Evolutionary conservation across 2,329 filamentous ascomycete species (phyloP), one percentile per base, ranked within the genome.

Genomic region (Fusarium albidum): DNA sequence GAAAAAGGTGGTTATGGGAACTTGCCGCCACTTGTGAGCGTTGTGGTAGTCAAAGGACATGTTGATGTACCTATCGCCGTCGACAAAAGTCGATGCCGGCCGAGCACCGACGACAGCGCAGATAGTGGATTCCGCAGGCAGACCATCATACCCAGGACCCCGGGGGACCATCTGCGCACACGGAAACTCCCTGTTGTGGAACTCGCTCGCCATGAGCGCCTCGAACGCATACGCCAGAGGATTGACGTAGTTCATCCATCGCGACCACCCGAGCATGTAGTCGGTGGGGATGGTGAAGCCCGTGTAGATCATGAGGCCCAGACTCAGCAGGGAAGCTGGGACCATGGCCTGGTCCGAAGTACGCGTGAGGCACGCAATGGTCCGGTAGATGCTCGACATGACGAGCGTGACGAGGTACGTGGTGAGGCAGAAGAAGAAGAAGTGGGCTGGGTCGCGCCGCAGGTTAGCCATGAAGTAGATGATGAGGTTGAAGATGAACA

Each of bases 391-490:
- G 1, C 55, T 60, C 0, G 69, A 71, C 69, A 71, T 69, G 37
- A 64, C 58, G 0, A 71, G 50, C 0, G 68, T 68, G 2, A 66
- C 61, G 1, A 68, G 49, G 48, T 81, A 80, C 0, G 73, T 73
- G 6, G 69, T 59, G 13, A 78, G 68, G 56, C 79, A 77, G 68
- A 77, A 82, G 58, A 74, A 79, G 66, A 81, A 81, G 65, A 80
- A 82, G 4, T 73, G 68, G 0, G 75, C 77, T 0, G 86, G 54
- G 79, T 80, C 43, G 83, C 72, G 71, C 87, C 82, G 13, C 82
- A 90, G 5, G 80, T 86, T 82, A 0, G 82, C 82, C 82, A 90
- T 82, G 68, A 89, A 89, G 71, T 89, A 89, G 3, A 89, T 70
- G 1, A 81, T 57, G 0, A 54, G 54, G 9, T 65, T 68, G 46